phyloP scores from a whole-genome alignment of 1,284 basidiomycete genomes.

The Ceratobasidium sp. region DNA sequence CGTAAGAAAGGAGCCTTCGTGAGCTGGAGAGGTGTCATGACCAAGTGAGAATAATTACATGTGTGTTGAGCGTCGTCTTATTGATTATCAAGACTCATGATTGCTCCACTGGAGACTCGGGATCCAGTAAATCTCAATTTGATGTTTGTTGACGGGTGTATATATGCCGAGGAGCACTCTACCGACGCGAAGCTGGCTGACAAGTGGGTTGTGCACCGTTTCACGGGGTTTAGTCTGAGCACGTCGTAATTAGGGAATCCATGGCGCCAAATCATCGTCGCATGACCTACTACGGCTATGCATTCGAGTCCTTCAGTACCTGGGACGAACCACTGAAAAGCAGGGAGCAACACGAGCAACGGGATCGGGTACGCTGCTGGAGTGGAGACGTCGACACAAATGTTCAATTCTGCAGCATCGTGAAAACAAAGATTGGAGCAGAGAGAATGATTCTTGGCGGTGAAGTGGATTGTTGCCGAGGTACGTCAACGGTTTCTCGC shows the following conservation, averaged over 20 bases:
- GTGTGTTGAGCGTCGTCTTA: slow-evolving; percentile 36
- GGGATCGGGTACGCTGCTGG: slow-evolving; percentile 64
- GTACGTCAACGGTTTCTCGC: slow-evolving; percentile 52
- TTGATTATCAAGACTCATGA: slow-evolving; percentile 63
- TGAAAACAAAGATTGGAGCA: slow-evolving; percentile 85
- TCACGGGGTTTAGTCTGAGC: slow-evolving; percentile 21
- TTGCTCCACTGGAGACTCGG: slow-evolving; percentile 78
- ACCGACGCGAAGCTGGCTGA: slow-evolving; percentile 61
- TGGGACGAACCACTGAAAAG: slow-evolving; percentile 48
- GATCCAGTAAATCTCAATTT: slow-evolving; percentile 87
- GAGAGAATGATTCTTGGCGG: slow-evolving; percentile 88
- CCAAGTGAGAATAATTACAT: slow-evolving; percentile 66
- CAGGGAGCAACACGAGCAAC: slow-evolving; percentile 47
- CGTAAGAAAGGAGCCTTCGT: slow-evolving; percentile 58
- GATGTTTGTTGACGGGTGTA: slow-evolving; percentile 74
- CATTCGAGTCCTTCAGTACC: slow-evolving; percentile 88
- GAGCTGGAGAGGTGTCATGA: slow-evolving; percentile 90
- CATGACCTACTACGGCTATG: slow-evolving; percentile 78
- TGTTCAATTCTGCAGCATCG: slow-evolving; percentile 93
- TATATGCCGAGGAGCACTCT: slow-evolving; percentile 86
- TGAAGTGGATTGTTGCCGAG: slow-evolving; percentile 92
- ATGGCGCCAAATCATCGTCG: slow-evolving; percentile 64
- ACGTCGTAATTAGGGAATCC: slow-evolving; percentile 57
- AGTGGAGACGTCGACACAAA: slow-evolving; percentile 91
- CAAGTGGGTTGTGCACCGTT: slow-evolving; percentile 58